phyloP scores from a whole-genome alignment of 495 filamentous ascomycete species.

The Neurospora tetraspora region DNA sequence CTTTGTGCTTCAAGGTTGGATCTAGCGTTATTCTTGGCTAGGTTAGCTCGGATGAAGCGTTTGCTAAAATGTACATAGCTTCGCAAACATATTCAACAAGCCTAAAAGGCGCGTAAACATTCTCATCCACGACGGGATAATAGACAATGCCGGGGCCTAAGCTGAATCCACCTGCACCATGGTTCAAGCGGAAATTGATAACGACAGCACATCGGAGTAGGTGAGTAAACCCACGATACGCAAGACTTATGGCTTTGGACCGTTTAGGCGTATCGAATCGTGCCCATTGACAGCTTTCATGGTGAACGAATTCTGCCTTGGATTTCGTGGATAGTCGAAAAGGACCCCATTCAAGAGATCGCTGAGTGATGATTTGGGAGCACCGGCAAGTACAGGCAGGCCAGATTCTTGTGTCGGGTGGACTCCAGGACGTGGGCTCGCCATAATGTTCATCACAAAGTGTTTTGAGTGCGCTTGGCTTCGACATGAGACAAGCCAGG shows the following conservation, averaged over 20 bases:
- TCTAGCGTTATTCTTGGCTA: neutral
- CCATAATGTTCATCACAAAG: neutral
- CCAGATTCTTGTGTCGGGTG: neutral
- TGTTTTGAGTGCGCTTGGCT: neutral
- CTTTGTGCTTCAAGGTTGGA: neutral
- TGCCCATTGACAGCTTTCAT: neutral
- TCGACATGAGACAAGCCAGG: neutral
- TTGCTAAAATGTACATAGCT: neutral
- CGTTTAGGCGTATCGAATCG: neutral
- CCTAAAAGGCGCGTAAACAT: neutral
- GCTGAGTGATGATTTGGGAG: neutral
- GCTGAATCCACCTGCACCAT: neutral
- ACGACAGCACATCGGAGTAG: neutral
- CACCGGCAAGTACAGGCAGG: neutral
- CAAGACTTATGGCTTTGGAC: neutral
- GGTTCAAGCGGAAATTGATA: neutral
- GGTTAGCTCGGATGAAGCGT: rapidly evolving
- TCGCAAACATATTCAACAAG: neutral
- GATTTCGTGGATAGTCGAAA: neutral
- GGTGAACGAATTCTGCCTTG: neutral
- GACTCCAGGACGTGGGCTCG: neutral
- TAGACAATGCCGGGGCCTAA: neutral
- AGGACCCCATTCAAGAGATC: neutral
- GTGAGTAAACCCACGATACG: neutral
- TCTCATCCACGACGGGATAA: neutral